Evolutionary conservation across 2,329 filamentous ascomycete genomes (phyloP).

Genomic region (Pseudonectria foliicola): DNA sequence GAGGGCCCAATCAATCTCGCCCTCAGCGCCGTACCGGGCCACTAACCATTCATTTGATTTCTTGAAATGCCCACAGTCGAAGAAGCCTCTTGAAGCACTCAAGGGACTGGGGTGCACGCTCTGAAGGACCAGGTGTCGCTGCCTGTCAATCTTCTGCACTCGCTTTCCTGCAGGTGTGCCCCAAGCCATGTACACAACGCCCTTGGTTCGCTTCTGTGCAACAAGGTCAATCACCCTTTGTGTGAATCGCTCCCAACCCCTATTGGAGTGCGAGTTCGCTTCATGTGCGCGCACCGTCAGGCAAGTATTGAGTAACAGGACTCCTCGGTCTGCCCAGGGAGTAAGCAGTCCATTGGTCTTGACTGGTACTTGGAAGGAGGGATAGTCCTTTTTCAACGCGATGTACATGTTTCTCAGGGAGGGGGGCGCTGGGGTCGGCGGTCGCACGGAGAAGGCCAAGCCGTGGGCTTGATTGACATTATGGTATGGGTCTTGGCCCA

Average conservation of each 20-base stretch:
- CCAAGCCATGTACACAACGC: slow-evolving; percentile 95
- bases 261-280: slow-evolving; percentile 75
- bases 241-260: slow-evolving; percentile 90
- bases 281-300: slow-evolving; percentile 87
- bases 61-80: slow-evolving; percentile 74
- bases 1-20: slow-evolving; percentile 78
- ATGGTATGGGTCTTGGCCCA: slow-evolving; percentile 97
- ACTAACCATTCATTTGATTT: slow-evolving; percentile 80
- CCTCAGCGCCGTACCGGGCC: slow-evolving; percentile 68
- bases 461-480: slow-evolving; percentile 93
- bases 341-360: slow-evolving; percentile 77
- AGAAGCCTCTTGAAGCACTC: slow-evolving; percentile 76
- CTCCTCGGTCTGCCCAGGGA: slow-evolving; percentile 89
- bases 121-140: slow-evolving; percentile 74
- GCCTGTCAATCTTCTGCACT: slow-evolving; percentile 63
- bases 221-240: slow-evolving; percentile 87
- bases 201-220: slow-evolving; percentile 64
- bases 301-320: slow-evolving; percentile 90
- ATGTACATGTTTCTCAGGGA: slow-evolving; percentile 93
- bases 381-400: slow-evolving; percentile 81
- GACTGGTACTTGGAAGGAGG: slow-evolving; percentile 65
- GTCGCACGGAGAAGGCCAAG: slow-evolving; percentile 88
- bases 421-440: slow-evolving; percentile 80
- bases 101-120: slow-evolving; percentile 91
- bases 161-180: slow-evolving; percentile 76